Percentiles rank a stretch among this genome's conserved stretches.
Evolutionary conservation across 192 early-diverging fungal genomes (phyloP).

Genomic region (Helicostylum pulchrum): DNA sequence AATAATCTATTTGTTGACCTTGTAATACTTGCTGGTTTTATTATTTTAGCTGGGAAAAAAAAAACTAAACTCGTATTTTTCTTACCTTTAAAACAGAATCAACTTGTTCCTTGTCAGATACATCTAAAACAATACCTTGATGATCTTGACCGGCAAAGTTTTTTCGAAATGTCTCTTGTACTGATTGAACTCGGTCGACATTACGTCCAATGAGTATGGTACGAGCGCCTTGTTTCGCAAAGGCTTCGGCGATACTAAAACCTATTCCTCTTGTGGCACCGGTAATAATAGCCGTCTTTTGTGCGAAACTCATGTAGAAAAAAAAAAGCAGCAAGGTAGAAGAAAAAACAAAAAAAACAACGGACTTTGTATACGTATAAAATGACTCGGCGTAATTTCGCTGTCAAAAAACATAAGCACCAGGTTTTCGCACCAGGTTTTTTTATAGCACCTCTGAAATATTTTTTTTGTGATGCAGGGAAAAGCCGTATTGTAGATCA

Average conservation of each 20-base stretch:
- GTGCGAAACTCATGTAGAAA: slow-evolving; percentile 8
- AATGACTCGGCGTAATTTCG: too few relatives aligned
- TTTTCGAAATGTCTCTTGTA: slow-evolving; percentile 27
- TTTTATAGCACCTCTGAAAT: too few relatives aligned
- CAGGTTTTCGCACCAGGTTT: too few relatives aligned
- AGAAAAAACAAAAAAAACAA: too few relatives aligned
- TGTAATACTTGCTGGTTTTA: slow-evolving; percentile 12
- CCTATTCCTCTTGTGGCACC: slow-evolving; percentile 83
- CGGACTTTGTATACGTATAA: too few relatives aligned
- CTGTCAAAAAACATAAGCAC: too few relatives aligned
- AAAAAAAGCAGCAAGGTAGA: too few relatives aligned
- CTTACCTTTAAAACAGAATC: slow-evolving; percentile 17
- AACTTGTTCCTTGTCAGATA: slow-evolving; percentile 30
- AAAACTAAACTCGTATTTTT: not conserved
- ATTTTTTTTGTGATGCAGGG: too few relatives aligned
- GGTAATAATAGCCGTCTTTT: slow-evolving; percentile 44
- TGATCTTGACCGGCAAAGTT: slow-evolving; percentile 23
- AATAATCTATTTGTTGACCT: slow-evolving; percentile 30
- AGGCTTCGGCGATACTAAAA: slow-evolving; percentile 57
- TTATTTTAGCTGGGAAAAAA: not conserved
- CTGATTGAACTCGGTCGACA: slow-evolving; percentile 30
- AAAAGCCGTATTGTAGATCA: too few relatives aligned
- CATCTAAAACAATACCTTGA: slow-evolving; percentile 42
- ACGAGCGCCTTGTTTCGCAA: slow-evolving; percentile 54
- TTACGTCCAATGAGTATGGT: slow-evolving; percentile 58